Percentiles rank a stretch among this genome's conserved stretches.
Conservation (phyloP, 139 green algal genomes). For the Volvox africanus region DNA sequence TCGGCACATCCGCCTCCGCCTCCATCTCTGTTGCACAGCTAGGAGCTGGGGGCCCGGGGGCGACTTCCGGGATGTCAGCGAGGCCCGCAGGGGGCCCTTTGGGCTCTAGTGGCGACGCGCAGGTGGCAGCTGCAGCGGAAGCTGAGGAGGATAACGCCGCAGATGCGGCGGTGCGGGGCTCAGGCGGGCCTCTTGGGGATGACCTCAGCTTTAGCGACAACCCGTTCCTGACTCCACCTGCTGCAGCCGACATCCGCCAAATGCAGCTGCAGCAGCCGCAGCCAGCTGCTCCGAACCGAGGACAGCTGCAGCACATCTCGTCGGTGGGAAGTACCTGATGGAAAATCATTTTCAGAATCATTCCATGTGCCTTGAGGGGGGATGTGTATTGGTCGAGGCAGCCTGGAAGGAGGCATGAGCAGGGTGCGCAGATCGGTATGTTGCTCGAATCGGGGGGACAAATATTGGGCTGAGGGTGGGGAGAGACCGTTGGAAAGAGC, state of each 20-base stretch:
- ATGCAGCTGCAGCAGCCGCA: not conserved
- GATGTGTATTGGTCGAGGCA: too few relatives aligned
- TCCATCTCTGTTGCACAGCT: not conserved
- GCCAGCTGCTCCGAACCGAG: not conserved
- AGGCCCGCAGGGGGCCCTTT: too few relatives aligned
- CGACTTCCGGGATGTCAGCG: not conserved
- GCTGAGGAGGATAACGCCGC: not conserved
- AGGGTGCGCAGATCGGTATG: too few relatives aligned
- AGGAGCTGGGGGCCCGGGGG: too few relatives aligned
- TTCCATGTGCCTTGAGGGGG: too few relatives aligned
- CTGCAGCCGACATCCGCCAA: not conserved
- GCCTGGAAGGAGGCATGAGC: too few relatives aligned
- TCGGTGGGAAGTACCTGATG: not conserved
- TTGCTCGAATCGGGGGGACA: too few relatives aligned
- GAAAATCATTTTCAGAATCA: not conserved
- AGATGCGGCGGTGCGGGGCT: not conserved
- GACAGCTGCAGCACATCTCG: not conserved
- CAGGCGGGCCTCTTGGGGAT: not conserved
- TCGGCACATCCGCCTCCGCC: too few relatives aligned
- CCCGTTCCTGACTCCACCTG: not conserved
- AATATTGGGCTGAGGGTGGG: too few relatives aligned
- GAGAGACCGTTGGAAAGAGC: too few relatives aligned
- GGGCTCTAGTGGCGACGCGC: too few relatives aligned
- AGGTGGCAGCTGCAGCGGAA: not conserved
- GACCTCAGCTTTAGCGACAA: not conserved